These are phyloP conservation scores for Rhinocladiella similis DNA, from an alignment of 2,329 filamentous ascomycete species.

Conservation along the genomic window DNA sequence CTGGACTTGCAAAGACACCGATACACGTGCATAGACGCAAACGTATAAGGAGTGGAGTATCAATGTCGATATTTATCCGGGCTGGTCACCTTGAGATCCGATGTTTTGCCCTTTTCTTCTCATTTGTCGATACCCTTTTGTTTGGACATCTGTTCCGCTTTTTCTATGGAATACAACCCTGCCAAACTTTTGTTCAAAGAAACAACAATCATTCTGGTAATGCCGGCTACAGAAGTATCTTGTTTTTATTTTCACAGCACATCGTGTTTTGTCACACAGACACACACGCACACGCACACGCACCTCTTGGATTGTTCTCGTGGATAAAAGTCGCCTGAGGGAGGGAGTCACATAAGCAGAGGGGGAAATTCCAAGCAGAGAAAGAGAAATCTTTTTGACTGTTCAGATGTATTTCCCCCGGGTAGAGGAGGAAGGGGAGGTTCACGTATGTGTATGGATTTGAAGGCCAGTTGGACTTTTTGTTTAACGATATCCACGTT, in stretches of 20 bases:
- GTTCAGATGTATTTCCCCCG: no score
- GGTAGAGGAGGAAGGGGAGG: neutral
- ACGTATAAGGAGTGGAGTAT: no score
- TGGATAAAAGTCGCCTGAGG: neutral
- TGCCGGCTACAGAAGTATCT: slow-evolving; percentile 5
- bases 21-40: no score
- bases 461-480: no score
- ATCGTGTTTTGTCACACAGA: neutral
- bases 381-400: no score
- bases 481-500: no score
- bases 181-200: neutral
- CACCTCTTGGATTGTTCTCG: neutral
- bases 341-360: neutral
- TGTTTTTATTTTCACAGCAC: no score
- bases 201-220: slow-evolving; percentile 23
- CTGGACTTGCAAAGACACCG: slow-evolving; percentile 17
- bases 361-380: no score
- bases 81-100: neutral
- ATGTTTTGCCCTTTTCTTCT: slow-evolving; percentile 2
- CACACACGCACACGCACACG: neutral
- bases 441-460: neutral
- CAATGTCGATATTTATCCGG: neutral
- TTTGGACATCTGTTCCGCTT: neutral
- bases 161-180: slow-evolving; percentile 3
- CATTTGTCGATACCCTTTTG: slow-evolving; percentile 4